These are phyloP conservation scores for Babesia sp. DNA, from an alignment of 169 alveolate species.

Conservation along the genomic window DNA sequence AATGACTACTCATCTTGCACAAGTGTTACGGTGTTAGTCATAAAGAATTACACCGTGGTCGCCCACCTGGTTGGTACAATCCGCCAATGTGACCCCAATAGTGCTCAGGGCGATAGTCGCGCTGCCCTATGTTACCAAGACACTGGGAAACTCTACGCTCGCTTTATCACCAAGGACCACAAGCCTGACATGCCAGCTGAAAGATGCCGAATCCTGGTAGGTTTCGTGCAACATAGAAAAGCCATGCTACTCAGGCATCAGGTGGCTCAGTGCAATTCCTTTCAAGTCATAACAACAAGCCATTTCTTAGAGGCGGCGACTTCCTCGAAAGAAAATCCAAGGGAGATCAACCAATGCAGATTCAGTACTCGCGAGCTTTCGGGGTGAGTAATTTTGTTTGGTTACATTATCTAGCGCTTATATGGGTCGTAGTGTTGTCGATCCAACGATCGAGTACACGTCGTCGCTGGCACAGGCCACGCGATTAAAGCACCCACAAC, in stretches of 20 bases:
- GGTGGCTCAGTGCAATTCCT: slow-evolving; percentile 72
- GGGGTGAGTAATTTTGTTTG: slow-evolving; percentile 59
- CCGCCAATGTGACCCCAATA: neutral
- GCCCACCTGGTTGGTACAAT: slow-evolving; percentile 75
- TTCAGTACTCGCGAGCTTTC: slow-evolving; percentile 79
- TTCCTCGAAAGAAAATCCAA: slow-evolving; percentile 73
- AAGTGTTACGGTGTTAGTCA: slow-evolving; percentile 75
- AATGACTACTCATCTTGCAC: slow-evolving; percentile 81
- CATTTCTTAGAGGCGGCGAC: slow-evolving; percentile 83
- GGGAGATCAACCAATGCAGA: slow-evolving; percentile 86
- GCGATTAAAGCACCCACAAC: too few relatives aligned
- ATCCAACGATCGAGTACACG: neutral
- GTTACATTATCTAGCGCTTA: too few relatives aligned
- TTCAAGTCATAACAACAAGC: slow-evolving; percentile 77
- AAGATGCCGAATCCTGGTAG: slow-evolving; percentile 59
- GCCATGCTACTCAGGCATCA: slow-evolving; percentile 19
- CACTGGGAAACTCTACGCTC: slow-evolving; percentile 27
- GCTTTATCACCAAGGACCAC: slow-evolving; percentile 77
- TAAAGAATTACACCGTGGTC: slow-evolving; percentile 68
- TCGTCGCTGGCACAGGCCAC: too few relatives aligned
- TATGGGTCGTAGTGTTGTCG: neutral
- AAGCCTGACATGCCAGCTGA: slow-evolving; percentile 77
- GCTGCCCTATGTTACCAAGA: slow-evolving; percentile 41
- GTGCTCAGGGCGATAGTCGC: slow-evolving; percentile 59
- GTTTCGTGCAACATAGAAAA: neutral